phyloP scores from a whole-genome alignment of 768 basidiomycete species.

The Rhizopogon salebrosus region DNA sequence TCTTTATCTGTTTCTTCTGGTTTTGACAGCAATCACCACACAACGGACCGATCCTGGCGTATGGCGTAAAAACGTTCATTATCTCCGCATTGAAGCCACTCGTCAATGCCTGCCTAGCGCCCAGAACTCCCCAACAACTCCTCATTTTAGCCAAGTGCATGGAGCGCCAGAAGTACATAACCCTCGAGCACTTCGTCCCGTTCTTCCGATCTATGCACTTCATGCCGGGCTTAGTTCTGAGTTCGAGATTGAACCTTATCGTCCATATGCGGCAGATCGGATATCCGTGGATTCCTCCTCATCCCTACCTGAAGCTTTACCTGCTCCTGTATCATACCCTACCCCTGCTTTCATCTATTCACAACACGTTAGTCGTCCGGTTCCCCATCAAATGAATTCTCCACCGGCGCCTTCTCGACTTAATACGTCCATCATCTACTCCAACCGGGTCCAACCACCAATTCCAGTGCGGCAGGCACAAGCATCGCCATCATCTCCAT shows the following conservation, averaged over 20 bases:
- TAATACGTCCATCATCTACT: slow-evolving; percentile 28
- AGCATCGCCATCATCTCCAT: slow-evolving; percentile 27
- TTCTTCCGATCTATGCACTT: slow-evolving; percentile 29
- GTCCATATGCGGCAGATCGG: slow-evolving; percentile 19
- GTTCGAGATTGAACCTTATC: slow-evolving; percentile 46
- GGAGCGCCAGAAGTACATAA: slow-evolving; percentile 34
- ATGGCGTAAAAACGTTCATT: slow-evolving; percentile 47
- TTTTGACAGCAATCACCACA: slow-evolving; percentile 38
- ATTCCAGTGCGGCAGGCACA: slow-evolving; percentile 8
- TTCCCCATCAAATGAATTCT: slow-evolving; percentile 6
- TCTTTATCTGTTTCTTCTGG: slow-evolving; percentile 48
- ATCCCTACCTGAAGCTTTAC: slow-evolving; percentile 21
- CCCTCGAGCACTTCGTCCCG: slow-evolving; percentile 37
- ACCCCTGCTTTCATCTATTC: slow-evolving; percentile 10
- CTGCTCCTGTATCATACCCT: slow-evolving; percentile 14
- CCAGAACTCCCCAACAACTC: slow-evolving; percentile 31
- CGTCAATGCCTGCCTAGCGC: slow-evolving; percentile 26
- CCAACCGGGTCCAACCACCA: slow-evolving; percentile 22
- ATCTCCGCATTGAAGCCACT: slow-evolving; percentile 32
- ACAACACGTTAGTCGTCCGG: slow-evolving; percentile 7
- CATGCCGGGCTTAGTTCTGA: slow-evolving; percentile 35
- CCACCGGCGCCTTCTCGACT: slow-evolving; percentile 7
- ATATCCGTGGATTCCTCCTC: slow-evolving; percentile 10
- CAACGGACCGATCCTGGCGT: slow-evolving; percentile 40
- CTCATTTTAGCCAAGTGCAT: slow-evolving; percentile 31